Evolutionary conservation across 139 green algal species (phyloP).

Genomic region (Chlorella sp.): DNA sequence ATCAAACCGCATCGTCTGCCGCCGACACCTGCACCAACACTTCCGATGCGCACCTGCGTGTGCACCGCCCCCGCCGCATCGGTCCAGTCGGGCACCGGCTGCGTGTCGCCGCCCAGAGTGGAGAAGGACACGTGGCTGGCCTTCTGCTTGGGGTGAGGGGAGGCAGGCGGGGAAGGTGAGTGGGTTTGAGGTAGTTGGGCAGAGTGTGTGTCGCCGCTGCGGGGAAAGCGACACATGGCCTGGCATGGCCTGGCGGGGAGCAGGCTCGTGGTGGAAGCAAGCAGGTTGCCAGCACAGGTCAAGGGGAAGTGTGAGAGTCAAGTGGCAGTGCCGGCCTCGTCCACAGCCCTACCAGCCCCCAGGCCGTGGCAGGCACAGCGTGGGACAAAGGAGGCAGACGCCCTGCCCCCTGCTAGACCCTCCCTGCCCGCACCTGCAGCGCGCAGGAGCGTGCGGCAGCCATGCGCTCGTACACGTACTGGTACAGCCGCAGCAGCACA

Average conservation of each 20-base stretch:
- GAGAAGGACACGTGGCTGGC: conserved; percentile 29
- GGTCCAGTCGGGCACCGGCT: conserved; percentile 19
- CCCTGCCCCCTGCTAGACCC: neutral
- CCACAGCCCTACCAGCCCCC: too few relatives aligned
- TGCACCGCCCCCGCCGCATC: conserved; percentile 8
- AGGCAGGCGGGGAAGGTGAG: neutral
- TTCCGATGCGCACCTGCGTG: neutral
- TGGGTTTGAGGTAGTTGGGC: too few relatives aligned
- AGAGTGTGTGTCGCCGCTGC: too few relatives aligned
- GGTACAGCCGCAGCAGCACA: conserved; percentile 89
- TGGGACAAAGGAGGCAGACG: too few relatives aligned
- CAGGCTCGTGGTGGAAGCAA: neutral
- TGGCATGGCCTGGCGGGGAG: too few relatives aligned
- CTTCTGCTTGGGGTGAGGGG: conserved; percentile 18
- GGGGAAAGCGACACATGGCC: neutral
- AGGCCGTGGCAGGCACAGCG: too few relatives aligned
- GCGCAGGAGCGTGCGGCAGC: conserved; percentile 41
- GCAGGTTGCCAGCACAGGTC: neutral
- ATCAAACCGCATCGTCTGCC: too few relatives aligned
- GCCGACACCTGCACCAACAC: too few relatives aligned
- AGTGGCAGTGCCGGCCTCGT: too few relatives aligned
- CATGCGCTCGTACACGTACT: conserved; percentile 90
- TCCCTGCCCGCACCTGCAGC: conserved; percentile 19
- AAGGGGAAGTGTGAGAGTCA: too few relatives aligned
- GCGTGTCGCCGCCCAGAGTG: neutral